Base-by-base conservation (phyloP, 768 basidiomycete genomes). In the Serendipita sp. region DNA sequence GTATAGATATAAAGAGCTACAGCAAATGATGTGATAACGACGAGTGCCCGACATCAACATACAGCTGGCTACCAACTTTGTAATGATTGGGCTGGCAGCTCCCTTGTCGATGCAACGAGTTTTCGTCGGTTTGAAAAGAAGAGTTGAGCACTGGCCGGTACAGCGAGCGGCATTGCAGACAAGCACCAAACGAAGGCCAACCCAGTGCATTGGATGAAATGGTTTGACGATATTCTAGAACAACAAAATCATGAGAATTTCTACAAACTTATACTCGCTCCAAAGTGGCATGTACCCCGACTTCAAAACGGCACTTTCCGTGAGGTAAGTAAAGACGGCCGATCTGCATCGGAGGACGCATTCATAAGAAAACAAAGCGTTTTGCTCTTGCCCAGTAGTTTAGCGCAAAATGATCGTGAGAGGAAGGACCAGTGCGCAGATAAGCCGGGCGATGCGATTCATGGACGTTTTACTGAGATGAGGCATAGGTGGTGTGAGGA, bases 151-250 rank as follows among this genome's bases (percentile, higher is more conserved):
- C 88, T 87, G 67, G 77, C 82, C 1, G 90, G 85, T 0, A 85
- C 80, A 1, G 89, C 90, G 16, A 91, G 75, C 10, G 87, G 86
- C 3, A 81, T 75, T 3, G 80, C 84, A 18, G 45, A 46, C 11
- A 13, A 46, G 18, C 45, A 13, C 18, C 45, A 13, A 46, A 13
- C 24, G 24, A 24, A 24, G 24, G 24, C 24, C 24, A 24, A 24
- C 24, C 24, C 24, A 24, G 24, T 24, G 24, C 24, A 1, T 24
- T 24, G 24, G 24, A 24, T 24, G 24, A 46, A 46, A 46, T 13
- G 45, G 45, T 46, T 11, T 46, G 1, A 13, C 2, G 45, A 13
- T 46, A 18, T 24, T 1, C 45, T 46, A 46, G 11, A 13, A 46
- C 45, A 46, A 13, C 18, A 46, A 46, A 24, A 1, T 24, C 24